These are phyloP conservation scores for Lentinula detonsa DNA, from an alignment of 768 basidiomycete species.

Conservation along the genomic window DNA sequence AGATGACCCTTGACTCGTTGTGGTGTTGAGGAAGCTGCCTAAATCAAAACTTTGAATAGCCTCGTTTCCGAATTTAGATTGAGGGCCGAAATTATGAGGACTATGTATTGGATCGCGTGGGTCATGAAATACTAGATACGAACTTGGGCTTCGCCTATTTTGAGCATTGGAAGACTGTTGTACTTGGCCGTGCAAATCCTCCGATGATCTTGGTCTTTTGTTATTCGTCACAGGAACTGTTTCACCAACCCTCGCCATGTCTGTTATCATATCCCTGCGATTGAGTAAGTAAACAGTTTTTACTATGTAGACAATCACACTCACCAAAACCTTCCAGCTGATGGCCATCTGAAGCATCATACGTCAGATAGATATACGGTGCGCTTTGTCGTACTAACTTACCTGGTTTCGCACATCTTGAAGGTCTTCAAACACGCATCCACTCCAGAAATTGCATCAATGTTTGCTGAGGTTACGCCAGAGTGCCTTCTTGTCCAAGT, in stretches of 20 bases:
- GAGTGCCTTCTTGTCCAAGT: slow-evolving; percentile 57
- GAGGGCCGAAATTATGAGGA: background rate
- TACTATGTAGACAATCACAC: slow-evolving; percentile 2
- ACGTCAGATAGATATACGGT: background rate
- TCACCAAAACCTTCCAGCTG: slow-evolving; percentile 35
- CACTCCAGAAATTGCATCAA: slow-evolving; percentile 53
- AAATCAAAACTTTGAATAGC: background rate
- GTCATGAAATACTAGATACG: background rate
- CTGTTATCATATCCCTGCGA: slow-evolving; percentile 28
- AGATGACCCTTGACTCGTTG: background rate
- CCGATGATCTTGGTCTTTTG: slow-evolving; percentile 4
- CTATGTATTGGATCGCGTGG: background rate
- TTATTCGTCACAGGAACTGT: background rate
- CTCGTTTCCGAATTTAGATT: background rate
- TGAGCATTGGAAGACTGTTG: background rate
- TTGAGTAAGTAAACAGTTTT: background rate
- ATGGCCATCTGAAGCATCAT: slow-evolving; percentile 26
- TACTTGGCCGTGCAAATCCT: background rate
- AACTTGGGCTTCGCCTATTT: background rate
- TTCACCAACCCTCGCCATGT: slow-evolving; percentile 20
- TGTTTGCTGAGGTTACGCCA: slow-evolving; percentile 38
- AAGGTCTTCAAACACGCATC: slow-evolving; percentile 52
- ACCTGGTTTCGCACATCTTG: slow-evolving; percentile 34
- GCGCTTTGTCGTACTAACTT: slow-evolving; percentile 3
- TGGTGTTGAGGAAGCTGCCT: background rate